phyloP scores from a whole-genome alignment of 148 eudicot genomes.

The Spergularia bocconei region DNA sequence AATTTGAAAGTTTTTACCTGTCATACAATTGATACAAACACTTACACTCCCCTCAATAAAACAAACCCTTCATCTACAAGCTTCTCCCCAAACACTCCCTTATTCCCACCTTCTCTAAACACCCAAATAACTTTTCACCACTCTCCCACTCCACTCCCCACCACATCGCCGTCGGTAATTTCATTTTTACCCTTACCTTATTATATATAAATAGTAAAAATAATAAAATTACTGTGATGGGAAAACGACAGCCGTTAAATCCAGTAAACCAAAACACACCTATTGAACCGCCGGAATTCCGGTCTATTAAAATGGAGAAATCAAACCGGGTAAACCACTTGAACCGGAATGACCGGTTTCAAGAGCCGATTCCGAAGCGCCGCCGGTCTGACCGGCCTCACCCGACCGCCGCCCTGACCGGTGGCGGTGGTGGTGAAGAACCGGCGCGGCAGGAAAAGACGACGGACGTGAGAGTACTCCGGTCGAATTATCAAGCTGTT shows the following conservation, averaged over 20 bases:
- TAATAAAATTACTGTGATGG: neutral
- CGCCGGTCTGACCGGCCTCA: constrained; percentile 4
- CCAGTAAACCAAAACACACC: neutral
- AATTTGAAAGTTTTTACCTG: neutral
- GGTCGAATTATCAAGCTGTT: constrained; percentile 19
- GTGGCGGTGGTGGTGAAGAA: neutral
- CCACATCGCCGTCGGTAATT: neutral
- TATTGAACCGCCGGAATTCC: neutral
- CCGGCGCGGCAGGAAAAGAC: neutral
- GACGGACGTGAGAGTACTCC: constrained; percentile 24
- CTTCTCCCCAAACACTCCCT: neutral
- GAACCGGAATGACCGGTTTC: neutral
- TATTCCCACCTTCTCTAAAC: too few relatives aligned
- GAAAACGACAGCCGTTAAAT: constrained; percentile 11
- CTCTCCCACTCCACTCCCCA: neutral
- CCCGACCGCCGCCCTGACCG: too few relatives aligned
- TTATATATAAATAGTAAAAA: too few relatives aligned
- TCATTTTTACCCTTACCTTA: neutral
- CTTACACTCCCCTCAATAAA: too few relatives aligned
- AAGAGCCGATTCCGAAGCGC: neutral
- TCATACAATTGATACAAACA: neutral
- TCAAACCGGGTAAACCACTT: neutral
- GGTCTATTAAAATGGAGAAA: neutral
- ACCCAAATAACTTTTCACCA: neutral
- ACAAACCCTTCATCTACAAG: neutral